Evolutionary conservation across 306 rosid genomes (phyloP).

Genomic region (Potentilla sterilis): DNA sequence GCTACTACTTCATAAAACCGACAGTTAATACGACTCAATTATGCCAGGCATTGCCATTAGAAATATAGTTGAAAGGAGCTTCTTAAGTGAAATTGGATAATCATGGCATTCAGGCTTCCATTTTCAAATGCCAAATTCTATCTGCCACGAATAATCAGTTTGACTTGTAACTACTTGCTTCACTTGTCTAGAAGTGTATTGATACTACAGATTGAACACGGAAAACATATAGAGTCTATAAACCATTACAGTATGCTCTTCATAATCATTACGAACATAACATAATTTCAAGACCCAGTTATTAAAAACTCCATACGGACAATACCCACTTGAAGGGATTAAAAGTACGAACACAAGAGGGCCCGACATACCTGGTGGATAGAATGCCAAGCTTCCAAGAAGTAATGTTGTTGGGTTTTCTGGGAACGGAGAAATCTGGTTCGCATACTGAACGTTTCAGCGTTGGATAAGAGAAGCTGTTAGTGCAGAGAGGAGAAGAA

Average conservation of each 20-base stretch:
- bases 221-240: no score
- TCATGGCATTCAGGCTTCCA: no score
- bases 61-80: neutral
- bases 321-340: neutral
- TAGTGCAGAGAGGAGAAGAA: slow-evolving; percentile 43
- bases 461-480: slow-evolving; percentile 18
- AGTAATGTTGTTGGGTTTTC: slow-evolving; percentile 30
- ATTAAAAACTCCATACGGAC: neutral
- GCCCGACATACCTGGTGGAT: slow-evolving; percentile 45
- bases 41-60: neutral
- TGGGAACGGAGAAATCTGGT: slow-evolving; percentile 44
- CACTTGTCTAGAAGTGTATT: no score
- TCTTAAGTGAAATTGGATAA: neutral
- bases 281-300: slow-evolving; percentile 4
- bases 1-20: neutral
- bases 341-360: slow-evolving; percentile 1
- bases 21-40: slow-evolving; percentile 2
- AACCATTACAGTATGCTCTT: no score
- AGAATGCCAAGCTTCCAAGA: slow-evolving; percentile 44
- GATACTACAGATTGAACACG: no score
- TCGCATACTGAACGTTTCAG: slow-evolving; percentile 35
- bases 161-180: no score
- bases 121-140: no score
- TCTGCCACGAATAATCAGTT: no score
- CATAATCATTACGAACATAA: no score